A percentile compares a stretch with the other conserved stretches of the same genome.
Conservation (phyloP, 176 grass and related monocot genomes). For the Avena eriantha region DNA sequence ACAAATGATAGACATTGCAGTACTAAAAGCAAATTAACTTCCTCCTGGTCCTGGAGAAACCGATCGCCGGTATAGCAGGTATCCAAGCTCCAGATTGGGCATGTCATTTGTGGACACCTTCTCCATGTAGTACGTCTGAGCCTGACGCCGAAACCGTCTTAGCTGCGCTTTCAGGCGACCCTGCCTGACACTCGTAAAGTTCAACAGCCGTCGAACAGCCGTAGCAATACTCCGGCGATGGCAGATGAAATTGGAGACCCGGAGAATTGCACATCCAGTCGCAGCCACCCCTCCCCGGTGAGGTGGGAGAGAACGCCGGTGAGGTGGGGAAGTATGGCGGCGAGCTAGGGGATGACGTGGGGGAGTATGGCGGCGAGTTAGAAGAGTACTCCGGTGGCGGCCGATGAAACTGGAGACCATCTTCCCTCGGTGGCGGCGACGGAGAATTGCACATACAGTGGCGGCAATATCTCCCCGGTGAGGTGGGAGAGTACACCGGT, state of each 20-base stretch:
- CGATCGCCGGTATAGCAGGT: too few species aligned
- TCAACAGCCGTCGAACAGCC: background rate
- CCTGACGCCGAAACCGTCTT: background rate
- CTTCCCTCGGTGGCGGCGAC: background rate
- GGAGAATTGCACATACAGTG: background rate
- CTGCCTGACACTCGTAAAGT: background rate
- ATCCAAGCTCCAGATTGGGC: too few species aligned
- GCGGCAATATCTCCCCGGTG: background rate
- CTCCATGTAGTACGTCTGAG: background rate
- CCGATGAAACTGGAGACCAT: background rate
- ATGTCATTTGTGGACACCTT: background rate
- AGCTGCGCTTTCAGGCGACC: background rate
- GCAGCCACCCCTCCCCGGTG: too few species aligned
- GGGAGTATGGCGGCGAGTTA: too few species aligned
- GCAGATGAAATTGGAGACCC: background rate
- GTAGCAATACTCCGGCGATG: background rate
- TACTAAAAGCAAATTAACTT: too few species aligned
- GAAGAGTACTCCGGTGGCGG: background rate
- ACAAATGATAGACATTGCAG: too few species aligned
- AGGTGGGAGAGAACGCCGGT: too few species aligned
- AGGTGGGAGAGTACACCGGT: background rate
- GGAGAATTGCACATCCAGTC: too few species aligned
- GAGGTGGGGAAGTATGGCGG: too few species aligned
- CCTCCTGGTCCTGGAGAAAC: too few species aligned
- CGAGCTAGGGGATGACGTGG: too few species aligned